Percentiles rank a stretch among this genome's conserved stretches.
Evolutionary conservation across 352 stramenopile genomes (phyloP).

Genomic region (Globisporangium iwayamae): DNA sequence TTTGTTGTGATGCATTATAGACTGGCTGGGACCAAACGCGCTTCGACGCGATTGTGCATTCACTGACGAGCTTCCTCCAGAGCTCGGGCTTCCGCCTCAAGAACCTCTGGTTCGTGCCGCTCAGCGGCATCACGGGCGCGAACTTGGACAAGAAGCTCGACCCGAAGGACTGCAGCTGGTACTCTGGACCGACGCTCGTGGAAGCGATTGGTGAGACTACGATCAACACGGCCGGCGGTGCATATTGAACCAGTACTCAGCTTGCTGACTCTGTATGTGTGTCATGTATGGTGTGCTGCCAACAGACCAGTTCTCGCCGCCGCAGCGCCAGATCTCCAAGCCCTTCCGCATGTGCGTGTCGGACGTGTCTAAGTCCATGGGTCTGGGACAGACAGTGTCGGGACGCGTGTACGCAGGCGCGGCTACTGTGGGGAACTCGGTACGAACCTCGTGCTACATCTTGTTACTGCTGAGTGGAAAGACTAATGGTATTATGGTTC

Average conservation of each 20-base stretch:
- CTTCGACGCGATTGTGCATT: slow-evolving; percentile 76
- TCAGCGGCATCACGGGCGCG: slow-evolving; percentile 83
- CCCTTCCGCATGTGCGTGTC: slow-evolving; percentile 84
- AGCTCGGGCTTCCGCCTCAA: slow-evolving; percentile 73
- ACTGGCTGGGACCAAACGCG: slow-evolving; percentile 69
- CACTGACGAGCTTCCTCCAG: slow-evolving; percentile 72
- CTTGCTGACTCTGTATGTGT: slow-evolving; percentile 11
- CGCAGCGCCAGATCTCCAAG: slow-evolving; percentile 77
- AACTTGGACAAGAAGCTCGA: slow-evolving; percentile 74
- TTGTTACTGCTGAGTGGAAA: neutral
- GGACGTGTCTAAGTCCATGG: slow-evolving; percentile 86
- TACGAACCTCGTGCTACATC: slow-evolving; percentile 18
- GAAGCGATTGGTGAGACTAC: slow-evolving; percentile 58
- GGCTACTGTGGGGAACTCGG: slow-evolving; percentile 59
- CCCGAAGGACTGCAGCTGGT: slow-evolving; percentile 60
- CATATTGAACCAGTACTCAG: neutral
- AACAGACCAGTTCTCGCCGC: slow-evolving; percentile 67
- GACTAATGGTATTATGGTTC: neutral
- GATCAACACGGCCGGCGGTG: neutral
- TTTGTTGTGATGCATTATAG: slow-evolving; percentile 15
- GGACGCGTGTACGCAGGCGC: slow-evolving; percentile 83
- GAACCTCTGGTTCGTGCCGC: slow-evolving; percentile 83
- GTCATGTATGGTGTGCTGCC: neutral
- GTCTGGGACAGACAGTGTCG: slow-evolving; percentile 74
- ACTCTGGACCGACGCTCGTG: slow-evolving; percentile 72